Conservation (phyloP, 257 asterid species). For the Nicotiana tabacum region DNA sequence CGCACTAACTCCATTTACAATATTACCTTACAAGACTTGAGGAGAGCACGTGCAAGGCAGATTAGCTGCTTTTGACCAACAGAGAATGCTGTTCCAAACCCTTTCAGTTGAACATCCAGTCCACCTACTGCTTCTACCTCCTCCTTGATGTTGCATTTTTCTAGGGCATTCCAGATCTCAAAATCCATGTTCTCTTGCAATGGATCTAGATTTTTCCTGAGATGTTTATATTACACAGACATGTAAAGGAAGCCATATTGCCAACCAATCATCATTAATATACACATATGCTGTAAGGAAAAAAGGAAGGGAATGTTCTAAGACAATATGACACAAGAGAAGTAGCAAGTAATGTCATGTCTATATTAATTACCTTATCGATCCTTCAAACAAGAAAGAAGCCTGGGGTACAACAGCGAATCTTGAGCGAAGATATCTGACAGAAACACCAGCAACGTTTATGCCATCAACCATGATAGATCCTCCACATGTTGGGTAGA, state of each 20-base stretch:
- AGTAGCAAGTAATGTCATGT: not conserved
- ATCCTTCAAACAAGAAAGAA: conserved; percentile 91
- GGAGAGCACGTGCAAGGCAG: conserved; percentile 90
- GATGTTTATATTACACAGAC: not conserved
- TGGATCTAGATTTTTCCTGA: conserved; percentile 84
- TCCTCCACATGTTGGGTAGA: conserved; percentile 65
- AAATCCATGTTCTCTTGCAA: conserved; percentile 40
- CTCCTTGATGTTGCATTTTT: conserved; percentile 76
- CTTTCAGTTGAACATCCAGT: conserved; percentile 62
- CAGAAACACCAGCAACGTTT: conserved; percentile 46
- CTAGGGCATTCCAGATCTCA: conserved; percentile 61
- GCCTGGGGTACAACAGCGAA: conserved; percentile 86
- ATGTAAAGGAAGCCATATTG: not conserved
- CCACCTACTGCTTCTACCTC: conserved; percentile 86
- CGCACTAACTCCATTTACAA: not conserved
- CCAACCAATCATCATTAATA: not conserved
- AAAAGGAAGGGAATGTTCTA: not conserved
- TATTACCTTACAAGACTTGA: conserved; percentile 72
- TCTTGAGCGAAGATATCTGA: conserved; percentile 70
- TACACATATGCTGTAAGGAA: not conserved
- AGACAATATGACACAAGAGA: not conserved
- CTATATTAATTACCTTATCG: conserved; percentile 51
- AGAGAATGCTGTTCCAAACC: conserved; percentile 74
- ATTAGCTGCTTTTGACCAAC: conserved; percentile 98
- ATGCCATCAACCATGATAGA: conserved; percentile 54